phyloP scores from a whole-genome alignment of 208 protist genomes.

The Kentomonas sorsogonicus region DNA sequence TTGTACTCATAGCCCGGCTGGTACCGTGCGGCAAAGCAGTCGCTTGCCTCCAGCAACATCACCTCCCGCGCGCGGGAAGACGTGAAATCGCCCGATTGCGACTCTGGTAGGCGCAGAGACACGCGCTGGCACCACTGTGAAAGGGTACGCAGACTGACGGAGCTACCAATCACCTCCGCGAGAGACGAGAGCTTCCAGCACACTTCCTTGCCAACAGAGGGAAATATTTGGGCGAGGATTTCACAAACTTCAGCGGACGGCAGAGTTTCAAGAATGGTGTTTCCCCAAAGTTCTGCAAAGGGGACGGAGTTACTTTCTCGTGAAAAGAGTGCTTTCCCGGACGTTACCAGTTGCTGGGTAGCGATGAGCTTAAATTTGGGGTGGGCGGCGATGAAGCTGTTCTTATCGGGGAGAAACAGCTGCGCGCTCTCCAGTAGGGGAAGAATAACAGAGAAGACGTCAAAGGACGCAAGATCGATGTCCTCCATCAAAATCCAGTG shows the following conservation, averaged over 20 bases:
- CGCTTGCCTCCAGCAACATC: slow-evolving; percentile 91
- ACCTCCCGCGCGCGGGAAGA: slow-evolving; percentile 81
- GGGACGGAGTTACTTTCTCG: slow-evolving; percentile 61
- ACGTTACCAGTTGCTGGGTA: slow-evolving; percentile 71
- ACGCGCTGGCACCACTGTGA: slow-evolving; percentile 92
- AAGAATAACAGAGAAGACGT: slow-evolving; percentile 96
- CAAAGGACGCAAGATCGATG: slow-evolving; percentile 97
- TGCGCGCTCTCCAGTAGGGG: slow-evolving; percentile 94
- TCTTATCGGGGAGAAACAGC: slow-evolving; percentile 96
- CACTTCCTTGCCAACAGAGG: no score
- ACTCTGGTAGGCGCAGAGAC: slow-evolving; percentile 10
- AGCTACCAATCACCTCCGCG: no score
- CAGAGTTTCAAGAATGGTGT: slow-evolving; percentile 70
- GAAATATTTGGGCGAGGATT: no score
- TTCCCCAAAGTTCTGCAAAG: slow-evolving; percentile 76
- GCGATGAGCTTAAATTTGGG: slow-evolving; percentile 86
- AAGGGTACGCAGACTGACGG: slow-evolving; percentile 82
- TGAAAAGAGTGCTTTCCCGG: slow-evolving; percentile 42
- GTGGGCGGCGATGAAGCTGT: slow-evolving; percentile 84
- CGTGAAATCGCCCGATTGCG: slow-evolving; percentile 30
- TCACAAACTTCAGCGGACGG: slow-evolving; percentile 45
- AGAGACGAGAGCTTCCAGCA: no score
- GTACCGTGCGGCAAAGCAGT: slow-evolving; percentile 84
- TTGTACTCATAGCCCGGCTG: slow-evolving; percentile 44
- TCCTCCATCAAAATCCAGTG: slow-evolving; percentile 99